phyloP scores from a whole-genome alignment of 2,329 filamentous ascomycete species.

The Polytolypa hystricis region DNA sequence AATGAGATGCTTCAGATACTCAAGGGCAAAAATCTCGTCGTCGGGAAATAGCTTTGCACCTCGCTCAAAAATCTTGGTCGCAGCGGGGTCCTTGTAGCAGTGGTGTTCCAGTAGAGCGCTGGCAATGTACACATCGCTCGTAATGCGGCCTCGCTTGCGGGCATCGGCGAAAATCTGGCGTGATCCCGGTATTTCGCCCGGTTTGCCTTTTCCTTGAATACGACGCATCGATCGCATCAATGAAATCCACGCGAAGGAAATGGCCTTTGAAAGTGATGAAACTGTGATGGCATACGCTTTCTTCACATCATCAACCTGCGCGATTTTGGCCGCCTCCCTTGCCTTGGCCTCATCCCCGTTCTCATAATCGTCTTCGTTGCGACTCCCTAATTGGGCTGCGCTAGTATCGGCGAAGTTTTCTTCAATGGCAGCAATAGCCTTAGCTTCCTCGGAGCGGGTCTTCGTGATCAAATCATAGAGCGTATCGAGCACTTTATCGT shows the following conservation, averaged over 20 bases:
- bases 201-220: conserved; percentile 71
- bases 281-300: conserved; percentile 62
- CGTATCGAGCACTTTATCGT: conserved; percentile 69
- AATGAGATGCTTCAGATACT: conserved; percentile 92
- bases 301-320: conserved; percentile 46
- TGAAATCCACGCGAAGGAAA: conserved; percentile 91
- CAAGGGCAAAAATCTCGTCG: conserved; percentile 83
- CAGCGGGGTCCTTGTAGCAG: conserved; percentile 87
- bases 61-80: conserved; percentile 90
- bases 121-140: conserved; percentile 89
- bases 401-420: conserved; percentile 38
- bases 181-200: conserved; percentile 61
- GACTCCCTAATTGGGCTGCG: conserved; percentile 17
- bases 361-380: conserved; percentile 41
- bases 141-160: conserved; percentile 72
- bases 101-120: conserved; percentile 89
- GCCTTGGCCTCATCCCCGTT: conserved; percentile 37
- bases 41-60: conserved; percentile 88
- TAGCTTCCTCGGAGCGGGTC: conserved; percentile 53
- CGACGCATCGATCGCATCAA: conserved; percentile 89
- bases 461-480: conserved; percentile 80
- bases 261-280: conserved; percentile 65
- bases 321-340: conserved; percentile 41
- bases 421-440: conserved; percentile 45
- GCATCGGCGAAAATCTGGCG: conserved; percentile 84